Conservation (phyloP, 306 rosid genomes). For the Benincasa hispida region DNA sequence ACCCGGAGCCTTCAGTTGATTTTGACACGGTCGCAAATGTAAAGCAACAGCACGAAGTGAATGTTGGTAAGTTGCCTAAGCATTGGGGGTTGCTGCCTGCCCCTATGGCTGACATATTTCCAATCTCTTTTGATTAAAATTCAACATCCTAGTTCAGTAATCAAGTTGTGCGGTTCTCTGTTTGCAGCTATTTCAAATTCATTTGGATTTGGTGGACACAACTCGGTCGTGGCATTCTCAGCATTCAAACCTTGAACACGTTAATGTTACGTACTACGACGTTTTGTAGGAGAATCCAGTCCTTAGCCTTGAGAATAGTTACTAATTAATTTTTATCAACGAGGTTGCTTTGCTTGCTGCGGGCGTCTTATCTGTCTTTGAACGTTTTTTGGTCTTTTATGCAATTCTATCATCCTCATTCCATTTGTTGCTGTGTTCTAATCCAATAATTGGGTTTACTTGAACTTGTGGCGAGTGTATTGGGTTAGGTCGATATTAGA, state of each 20-base stretch:
- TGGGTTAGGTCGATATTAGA: not conserved
- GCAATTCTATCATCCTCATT: not conserved
- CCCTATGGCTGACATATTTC: conserved; percentile 2
- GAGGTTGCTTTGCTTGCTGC: conserved; percentile 1
- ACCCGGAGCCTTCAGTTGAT: conserved; percentile 87
- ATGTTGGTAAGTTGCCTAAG: conserved; percentile 64
- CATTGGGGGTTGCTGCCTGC: not conserved
- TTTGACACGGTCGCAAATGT: conserved; percentile 79
- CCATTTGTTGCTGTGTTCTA: conserved; percentile 1
- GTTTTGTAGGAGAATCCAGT: conserved; percentile 16
- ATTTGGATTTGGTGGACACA: conserved; percentile 96
- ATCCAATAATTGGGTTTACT: not conserved
- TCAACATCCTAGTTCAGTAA: conserved; percentile 4
- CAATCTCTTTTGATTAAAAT: not conserved
- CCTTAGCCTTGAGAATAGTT: not conserved
- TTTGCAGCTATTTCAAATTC: conserved; percentile 87
- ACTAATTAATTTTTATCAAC: not conserved
- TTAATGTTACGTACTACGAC: conserved; percentile 11
- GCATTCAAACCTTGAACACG: conserved; percentile 70
- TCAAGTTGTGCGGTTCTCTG: not conserved
- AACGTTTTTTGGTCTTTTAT: not conserved
- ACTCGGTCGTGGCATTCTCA: conserved; percentile 88
- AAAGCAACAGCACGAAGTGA: conserved; percentile 78
- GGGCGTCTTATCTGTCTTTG: not conserved
- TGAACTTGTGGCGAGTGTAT: not conserved